These are phyloP conservation scores for Panicum hallii DNA, from an alignment of 202 grass and related monocot genomes.

Conservation along the genomic window DNA sequence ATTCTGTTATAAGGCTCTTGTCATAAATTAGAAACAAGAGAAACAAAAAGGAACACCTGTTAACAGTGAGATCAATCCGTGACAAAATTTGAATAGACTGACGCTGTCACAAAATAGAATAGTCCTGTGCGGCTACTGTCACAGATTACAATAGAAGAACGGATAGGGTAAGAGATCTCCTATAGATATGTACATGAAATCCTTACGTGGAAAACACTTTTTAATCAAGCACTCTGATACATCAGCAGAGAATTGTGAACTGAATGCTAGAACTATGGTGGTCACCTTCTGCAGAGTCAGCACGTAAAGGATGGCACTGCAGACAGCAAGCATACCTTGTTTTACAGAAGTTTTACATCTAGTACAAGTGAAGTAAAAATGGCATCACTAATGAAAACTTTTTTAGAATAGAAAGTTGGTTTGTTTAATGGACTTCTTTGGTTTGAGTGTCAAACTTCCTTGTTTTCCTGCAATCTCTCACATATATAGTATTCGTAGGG, in stretches of 20 bases:
- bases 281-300: constrained; percentile 10
- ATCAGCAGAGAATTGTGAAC: constrained; percentile 33
- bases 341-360: constrained; percentile 22
- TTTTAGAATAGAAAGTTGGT: constrained; percentile 10
- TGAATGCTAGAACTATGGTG: neutral
- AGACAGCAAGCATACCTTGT: constrained; percentile 26
- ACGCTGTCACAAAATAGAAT: constrained; percentile 6
- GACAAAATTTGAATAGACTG: neutral
- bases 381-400: constrained; percentile 19
- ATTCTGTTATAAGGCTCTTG: constrained; percentile 10
- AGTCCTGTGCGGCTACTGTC: neutral
- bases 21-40: neutral
- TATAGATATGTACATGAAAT: constrained; percentile 29
- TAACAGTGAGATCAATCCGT: constrained; percentile 10
- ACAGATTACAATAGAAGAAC: constrained; percentile 32
- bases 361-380: constrained; percentile 15
- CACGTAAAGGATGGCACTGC: constrained; percentile 23
- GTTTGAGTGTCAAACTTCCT: constrained; percentile 5
- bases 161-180: constrained; percentile 27
- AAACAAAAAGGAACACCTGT: neutral
- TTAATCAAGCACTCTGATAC: constrained; percentile 33
- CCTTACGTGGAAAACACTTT: constrained; percentile 20
- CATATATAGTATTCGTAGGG: neutral
- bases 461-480: constrained; percentile 6
- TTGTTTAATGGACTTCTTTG: neutral